Evolutionary conservation across 768 basidiomycete species (phyloP).

Genomic region (Boletus tomentosulus): DNA sequence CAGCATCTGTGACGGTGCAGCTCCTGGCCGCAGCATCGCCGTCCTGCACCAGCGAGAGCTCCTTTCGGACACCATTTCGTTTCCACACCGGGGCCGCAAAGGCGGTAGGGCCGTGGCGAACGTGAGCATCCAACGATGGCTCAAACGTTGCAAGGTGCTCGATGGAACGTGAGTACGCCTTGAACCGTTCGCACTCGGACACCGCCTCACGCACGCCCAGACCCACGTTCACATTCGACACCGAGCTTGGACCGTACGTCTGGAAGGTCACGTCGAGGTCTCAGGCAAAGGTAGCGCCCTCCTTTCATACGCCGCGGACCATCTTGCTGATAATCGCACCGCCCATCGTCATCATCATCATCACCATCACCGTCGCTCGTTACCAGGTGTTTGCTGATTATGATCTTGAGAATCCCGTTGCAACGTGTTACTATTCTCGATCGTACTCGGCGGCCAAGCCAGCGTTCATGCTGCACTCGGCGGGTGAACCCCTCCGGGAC

Average conservation of each 20-base stretch:
- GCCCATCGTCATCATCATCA: not conserved
- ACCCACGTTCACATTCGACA: slow-evolving; percentile 18
- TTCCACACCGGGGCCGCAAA: slow-evolving; percentile 13
- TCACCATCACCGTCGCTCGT: not conserved
- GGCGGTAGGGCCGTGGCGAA: not conserved
- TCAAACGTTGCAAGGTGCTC: slow-evolving; percentile 21
- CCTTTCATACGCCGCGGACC: not conserved
- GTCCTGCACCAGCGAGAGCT: slow-evolving; percentile 25
- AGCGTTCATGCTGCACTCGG: slow-evolving; percentile 19
- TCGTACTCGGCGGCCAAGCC: slow-evolving; percentile 8
- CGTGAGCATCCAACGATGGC: slow-evolving; percentile 25
- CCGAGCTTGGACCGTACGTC: slow-evolving; percentile 21
- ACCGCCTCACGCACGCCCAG: slow-evolving; percentile 1
- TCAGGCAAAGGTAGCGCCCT: slow-evolving; percentile 18
- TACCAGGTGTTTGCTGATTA: slow-evolving; percentile 19
- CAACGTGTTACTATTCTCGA: slow-evolving; percentile 18
- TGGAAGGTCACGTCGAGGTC: slow-evolving; percentile 25
- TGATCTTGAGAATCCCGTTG: slow-evolving; percentile 22
- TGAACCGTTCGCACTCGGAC: not conserved
- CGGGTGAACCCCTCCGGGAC: slow-evolving; percentile 27
- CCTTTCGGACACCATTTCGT: slow-evolving; percentile 26
- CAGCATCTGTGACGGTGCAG: slow-evolving; percentile 12
- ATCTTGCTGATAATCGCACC: not conserved
- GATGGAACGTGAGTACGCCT: slow-evolving; percentile 23
- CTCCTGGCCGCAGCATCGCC: slow-evolving; percentile 15